Conservation (phyloP, 2,329 filamentous ascomycete species). For the Macrophomina phaseolina region DNA sequence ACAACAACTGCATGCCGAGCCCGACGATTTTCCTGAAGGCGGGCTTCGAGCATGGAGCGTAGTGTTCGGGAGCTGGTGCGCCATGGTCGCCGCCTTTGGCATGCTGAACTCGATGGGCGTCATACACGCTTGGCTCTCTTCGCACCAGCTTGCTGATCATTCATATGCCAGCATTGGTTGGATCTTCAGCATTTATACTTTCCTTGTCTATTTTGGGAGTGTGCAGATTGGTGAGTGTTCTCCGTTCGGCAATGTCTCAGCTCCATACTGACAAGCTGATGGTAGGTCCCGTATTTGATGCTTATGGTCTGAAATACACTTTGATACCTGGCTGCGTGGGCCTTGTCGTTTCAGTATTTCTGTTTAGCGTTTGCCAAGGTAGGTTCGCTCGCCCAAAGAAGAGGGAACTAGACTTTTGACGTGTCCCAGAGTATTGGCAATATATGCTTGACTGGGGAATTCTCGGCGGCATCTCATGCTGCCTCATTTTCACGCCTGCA, state of each 20-base stretch:
- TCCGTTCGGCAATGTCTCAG: neutral
- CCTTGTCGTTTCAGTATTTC: constrained; percentile 38
- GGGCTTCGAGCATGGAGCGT: constrained; percentile 51
- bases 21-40: constrained; percentile 46
- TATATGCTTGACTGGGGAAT: constrained; percentile 49
- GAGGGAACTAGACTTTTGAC: constrained; percentile 6
- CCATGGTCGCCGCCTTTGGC: constrained; percentile 49
- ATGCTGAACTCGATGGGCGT: constrained; percentile 48
- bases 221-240: constrained; percentile 37
- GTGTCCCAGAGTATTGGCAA: constrained; percentile 46
- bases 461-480: constrained; percentile 46
- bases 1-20: constrained; percentile 21
- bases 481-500: constrained; percentile 46
- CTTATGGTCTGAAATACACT: constrained; percentile 39
- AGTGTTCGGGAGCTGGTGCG: constrained; percentile 49
- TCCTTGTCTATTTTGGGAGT: constrained; percentile 46
- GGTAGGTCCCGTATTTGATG: constrained; percentile 46
- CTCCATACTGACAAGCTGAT: neutral
- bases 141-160: constrained; percentile 44
- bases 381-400: neutral
- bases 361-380: constrained; percentile 39
- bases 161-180: constrained; percentile 46
- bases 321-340: constrained; percentile 41
- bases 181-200: constrained; percentile 50
- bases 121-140: constrained; percentile 47